phyloP scores from a whole-genome alignment of 345 rosid genomes.

The Ceriops zippeliana region DNA sequence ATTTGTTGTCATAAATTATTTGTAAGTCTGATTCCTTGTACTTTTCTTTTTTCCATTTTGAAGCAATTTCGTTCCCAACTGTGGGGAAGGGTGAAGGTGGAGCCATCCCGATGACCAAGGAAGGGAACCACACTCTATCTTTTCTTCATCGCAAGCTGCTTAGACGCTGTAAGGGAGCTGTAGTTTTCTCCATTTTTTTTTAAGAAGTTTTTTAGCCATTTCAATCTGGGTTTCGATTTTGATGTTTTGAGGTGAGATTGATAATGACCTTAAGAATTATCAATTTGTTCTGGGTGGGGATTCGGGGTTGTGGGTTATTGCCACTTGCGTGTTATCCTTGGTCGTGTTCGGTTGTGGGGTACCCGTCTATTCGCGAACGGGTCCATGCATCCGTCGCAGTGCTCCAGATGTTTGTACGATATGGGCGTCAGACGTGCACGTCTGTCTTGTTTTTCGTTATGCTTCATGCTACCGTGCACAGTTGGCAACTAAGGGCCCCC shows the following conservation, averaged over 20 bases:
- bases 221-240: neutral
- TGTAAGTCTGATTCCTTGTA: neutral
- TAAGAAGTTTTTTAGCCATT: neutral
- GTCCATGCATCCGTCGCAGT: neutral
- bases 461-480: conserved; percentile 37
- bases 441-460: conserved; percentile 13
- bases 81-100: neutral
- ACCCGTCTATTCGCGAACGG: conserved; percentile 20
- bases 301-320: neutral
- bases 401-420: conserved; percentile 30
- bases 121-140: conserved; percentile 10
- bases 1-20: neutral
- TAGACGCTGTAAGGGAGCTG: conserved; percentile 7
- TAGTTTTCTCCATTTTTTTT: neutral
- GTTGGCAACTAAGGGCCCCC: conserved; percentile 9
- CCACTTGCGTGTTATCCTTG: neutral
- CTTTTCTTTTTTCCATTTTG: neutral
- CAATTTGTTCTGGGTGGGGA: neutral
- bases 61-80: conserved; percentile 10
- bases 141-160: conserved; percentile 53
- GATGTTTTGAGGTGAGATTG: too few species aligned
- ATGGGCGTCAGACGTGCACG: conserved; percentile 43
- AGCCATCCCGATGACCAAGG: conserved; percentile 1
- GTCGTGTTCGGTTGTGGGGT: neutral
- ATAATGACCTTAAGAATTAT: too few species aligned